Conservation (phyloP, 352 stramenopile species). For the Pythium biforme region DNA sequence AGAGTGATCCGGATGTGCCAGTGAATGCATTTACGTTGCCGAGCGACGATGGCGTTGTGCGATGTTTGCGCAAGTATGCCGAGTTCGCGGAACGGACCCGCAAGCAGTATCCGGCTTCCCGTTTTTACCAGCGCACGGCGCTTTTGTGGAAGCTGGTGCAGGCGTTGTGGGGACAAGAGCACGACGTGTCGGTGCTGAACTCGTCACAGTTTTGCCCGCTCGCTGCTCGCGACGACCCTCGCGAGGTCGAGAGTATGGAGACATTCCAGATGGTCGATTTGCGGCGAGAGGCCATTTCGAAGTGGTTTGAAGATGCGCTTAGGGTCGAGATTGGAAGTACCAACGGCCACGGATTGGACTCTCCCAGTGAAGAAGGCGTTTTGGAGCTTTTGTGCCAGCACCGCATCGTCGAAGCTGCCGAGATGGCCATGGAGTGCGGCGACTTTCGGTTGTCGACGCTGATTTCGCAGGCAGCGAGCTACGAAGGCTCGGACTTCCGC, state of each 20-base stretch:
- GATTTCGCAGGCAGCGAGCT: constrained; percentile 34
- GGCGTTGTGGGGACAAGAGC: constrained; percentile 77
- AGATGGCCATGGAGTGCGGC: constrained; percentile 34
- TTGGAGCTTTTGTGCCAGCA: constrained; percentile 35
- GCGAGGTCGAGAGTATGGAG: constrained; percentile 61
- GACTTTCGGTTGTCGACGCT: constrained; percentile 43
- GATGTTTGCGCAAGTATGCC: constrained; percentile 63
- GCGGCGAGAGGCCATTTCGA: constrained; percentile 68
- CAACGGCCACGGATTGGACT: neutral
- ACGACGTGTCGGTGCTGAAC: constrained; percentile 30
- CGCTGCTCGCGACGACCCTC: constrained; percentile 56
- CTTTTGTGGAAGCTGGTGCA: constrained; percentile 74
- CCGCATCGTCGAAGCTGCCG: constrained; percentile 32
- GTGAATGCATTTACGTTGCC: constrained; percentile 48
- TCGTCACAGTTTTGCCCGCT: constrained; percentile 35
- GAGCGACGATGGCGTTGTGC: constrained; percentile 45
- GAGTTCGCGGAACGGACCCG: constrained; percentile 35
- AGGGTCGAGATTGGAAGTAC: neutral
- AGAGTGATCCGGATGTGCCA: constrained; percentile 6
- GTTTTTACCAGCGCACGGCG: constrained; percentile 20
- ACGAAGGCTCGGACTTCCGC: constrained; percentile 34
- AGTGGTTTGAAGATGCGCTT: constrained; percentile 69
- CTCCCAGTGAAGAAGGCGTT: constrained; percentile 18
- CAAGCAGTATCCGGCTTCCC: constrained; percentile 26
- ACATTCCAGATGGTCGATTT: constrained; percentile 69